These are phyloP conservation scores for Cryptosporidium sp. DNA, from an alignment of 169 alveolate genomes.

Conservation along the genomic window DNA sequence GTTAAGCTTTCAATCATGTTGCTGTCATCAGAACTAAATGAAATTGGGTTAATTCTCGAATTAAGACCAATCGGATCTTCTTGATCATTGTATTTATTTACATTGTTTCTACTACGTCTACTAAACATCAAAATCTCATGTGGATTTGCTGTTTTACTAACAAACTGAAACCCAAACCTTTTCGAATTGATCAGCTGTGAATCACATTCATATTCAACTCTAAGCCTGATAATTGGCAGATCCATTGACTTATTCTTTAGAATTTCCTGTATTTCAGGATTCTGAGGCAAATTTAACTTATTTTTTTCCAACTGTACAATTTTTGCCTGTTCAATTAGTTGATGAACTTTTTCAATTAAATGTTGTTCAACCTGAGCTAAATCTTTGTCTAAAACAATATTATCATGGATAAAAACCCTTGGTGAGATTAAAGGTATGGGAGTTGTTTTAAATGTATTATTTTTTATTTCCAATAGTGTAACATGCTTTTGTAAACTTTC, in stretches of 20 bases:
- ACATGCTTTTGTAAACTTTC: conserved; percentile 92
- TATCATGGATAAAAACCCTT: conserved; percentile 87
- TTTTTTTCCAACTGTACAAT: not conserved
- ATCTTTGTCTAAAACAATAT: conserved; percentile 20
- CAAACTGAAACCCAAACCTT: conserved; percentile 82
- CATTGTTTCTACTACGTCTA: conserved; percentile 29
- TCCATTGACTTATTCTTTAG: conserved; percentile 14
- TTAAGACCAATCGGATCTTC: conserved; percentile 18
- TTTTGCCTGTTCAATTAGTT: conserved; percentile 29
- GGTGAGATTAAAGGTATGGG: conserved; percentile 90
- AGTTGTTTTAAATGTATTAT: conserved; percentile 86
- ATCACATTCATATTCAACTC: conserved; percentile 48
- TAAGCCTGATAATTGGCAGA: conserved; percentile 38
- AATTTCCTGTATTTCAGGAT: conserved; percentile 6
- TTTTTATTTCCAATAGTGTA: conserved; percentile 88
- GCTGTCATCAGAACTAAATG: conserved; percentile 13
- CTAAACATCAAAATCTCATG: conserved; percentile 82
- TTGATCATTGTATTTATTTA: not conserved
- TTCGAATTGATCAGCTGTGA: conserved; percentile 80
- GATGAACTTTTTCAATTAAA: conserved; percentile 20
- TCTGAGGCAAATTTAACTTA: conserved; percentile 4
- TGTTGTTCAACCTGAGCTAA: not conserved
- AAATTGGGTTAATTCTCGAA: conserved; percentile 1
- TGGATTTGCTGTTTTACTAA: conserved; percentile 83
- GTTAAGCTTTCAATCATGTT: conserved; percentile 23